These are phyloP conservation scores for Lactarius deliciosus DNA, from an alignment of 768 basidiomycete genomes.

Conservation along the genomic window DNA sequence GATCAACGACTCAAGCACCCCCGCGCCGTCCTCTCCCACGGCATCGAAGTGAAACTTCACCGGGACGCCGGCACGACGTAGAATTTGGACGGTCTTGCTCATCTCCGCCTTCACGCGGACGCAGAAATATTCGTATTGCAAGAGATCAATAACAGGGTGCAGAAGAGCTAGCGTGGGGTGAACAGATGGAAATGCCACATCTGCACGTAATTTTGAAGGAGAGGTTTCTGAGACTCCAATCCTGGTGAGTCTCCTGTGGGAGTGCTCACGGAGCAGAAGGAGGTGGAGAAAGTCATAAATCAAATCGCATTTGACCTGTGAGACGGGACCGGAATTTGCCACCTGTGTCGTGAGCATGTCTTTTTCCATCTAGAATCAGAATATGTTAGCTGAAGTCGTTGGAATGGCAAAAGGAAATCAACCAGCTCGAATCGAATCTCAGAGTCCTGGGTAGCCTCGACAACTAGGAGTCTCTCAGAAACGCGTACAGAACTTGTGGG, in stretches of 20 bases:
- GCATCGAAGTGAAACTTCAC: constrained; percentile 58
- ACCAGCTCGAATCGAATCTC: constrained; percentile 77
- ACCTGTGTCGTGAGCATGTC: constrained; percentile 24
- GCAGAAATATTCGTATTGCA: constrained; percentile 80
- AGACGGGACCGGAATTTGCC: constrained; percentile 14
- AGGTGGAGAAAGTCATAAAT: constrained; percentile 64
- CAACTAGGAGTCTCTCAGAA: constrained; percentile 71
- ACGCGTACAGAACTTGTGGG: constrained; percentile 77
- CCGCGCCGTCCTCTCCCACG: constrained; percentile 65
- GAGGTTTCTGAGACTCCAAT: constrained; percentile 34
- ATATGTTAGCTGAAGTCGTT: constrained; percentile 1
- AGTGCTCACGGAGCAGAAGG: constrained; percentile 63
- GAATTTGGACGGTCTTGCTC: constrained; percentile 46
- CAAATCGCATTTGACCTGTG: constrained; percentile 53
- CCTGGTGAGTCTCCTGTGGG: constrained; percentile 45
- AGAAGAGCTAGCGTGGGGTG: constrained; percentile 50
- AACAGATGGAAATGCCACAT: constrained; percentile 24
- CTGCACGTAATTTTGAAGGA: constrained; percentile 25
- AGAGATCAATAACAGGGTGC: constrained; percentile 71
- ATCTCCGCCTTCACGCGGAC: constrained; percentile 59
- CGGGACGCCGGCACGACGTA: constrained; percentile 54
- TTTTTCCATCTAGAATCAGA: constrained; percentile 33
- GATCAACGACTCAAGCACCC: constrained; percentile 52
- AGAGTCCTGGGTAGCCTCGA: constrained; percentile 71
- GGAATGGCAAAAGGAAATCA: constrained; percentile 28